Percentiles rank a stretch among this genome's conserved stretches.
Evolutionary conservation across 2,329 filamentous ascomycete species (phyloP).

Genomic region (Colletotrichum musae): DNA sequence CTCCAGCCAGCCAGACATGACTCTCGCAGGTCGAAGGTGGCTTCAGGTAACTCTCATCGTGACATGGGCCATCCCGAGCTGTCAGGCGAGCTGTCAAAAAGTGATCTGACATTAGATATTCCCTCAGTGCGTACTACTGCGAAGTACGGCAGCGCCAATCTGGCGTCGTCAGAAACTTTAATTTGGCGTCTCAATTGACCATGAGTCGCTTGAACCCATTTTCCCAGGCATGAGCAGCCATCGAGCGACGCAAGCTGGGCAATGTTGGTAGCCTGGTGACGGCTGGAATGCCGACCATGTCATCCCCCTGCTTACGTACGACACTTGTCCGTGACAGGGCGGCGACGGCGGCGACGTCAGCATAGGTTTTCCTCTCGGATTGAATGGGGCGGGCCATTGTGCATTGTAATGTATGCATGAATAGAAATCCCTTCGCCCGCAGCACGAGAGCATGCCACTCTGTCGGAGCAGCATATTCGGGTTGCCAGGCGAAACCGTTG

Average conservation of each 20-base stretch:
- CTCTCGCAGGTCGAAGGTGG: conserved; percentile 21
- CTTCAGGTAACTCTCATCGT: neutral
- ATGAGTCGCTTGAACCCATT: conserved; percentile 2
- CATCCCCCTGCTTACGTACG: neutral
- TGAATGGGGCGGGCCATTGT: conserved; percentile 22
- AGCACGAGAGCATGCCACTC: conserved; percentile 21
- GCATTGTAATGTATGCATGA: conserved; percentile 36
- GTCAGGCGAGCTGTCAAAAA: neutral
- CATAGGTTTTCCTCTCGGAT: neutral
- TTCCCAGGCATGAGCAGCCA: neutral
- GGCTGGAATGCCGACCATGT: conserved; percentile 25
- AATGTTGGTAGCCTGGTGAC: conserved; percentile 27
- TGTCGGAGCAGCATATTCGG: conserved; percentile 20
- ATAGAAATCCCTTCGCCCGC: conserved; percentile 21
- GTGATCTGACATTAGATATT: neutral
- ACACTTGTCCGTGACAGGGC: neutral
- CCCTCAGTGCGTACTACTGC: conserved; percentile 22
- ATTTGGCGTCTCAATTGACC: conserved; percentile 14
- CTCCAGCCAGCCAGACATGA: conserved; percentile 19
- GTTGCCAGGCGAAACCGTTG: conserved; percentile 21
- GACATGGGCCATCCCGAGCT: conserved; percentile 2
- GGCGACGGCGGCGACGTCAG: neutral
- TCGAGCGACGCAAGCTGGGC: conserved; percentile 2
- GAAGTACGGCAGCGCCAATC: conserved; percentile 6
- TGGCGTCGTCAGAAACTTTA: conserved; percentile 27